Percentiles rank a stretch among this genome's conserved stretches.
phyloP scores from a whole-genome alignment of 1,284 basidiomycete genomes.

The Ceraceosorus guamensis region DNA sequence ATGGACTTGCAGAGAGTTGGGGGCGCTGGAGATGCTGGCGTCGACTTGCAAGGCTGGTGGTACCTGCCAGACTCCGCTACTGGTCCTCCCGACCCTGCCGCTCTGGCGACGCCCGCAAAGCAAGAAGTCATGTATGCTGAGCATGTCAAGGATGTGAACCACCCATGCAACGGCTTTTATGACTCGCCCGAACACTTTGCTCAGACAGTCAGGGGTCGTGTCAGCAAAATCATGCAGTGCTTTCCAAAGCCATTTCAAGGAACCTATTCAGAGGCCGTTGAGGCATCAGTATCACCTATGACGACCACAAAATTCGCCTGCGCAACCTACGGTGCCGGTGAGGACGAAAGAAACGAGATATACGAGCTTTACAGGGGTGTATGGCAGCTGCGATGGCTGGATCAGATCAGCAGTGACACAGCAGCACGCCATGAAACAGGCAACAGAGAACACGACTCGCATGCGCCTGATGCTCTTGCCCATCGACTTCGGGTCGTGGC shows the following conservation, averaged over 20 bases:
- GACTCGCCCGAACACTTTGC: not conserved
- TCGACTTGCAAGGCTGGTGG: slow-evolving; percentile 12
- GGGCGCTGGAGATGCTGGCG: slow-evolving; percentile 10
- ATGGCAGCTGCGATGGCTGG: no score
- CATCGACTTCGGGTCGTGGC: slow-evolving; percentile 4
- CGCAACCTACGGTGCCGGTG: no score
- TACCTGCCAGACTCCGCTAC: not conserved
- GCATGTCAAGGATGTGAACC: no score
- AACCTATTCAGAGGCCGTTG: no score
- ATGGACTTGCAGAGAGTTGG: slow-evolving; percentile 6
- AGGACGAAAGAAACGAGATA: no score
- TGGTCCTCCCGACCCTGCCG: not conserved
- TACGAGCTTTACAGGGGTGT: not conserved
- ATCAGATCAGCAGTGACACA: no score
- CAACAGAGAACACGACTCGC: no score
- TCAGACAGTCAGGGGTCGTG: not conserved
- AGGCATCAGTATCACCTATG: no score
- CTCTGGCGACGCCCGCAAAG: not conserved
- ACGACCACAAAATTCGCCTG: no score
- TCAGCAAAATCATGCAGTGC: no score
- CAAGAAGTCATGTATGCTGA: not conserved
- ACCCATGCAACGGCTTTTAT: not conserved
- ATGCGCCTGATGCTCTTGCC: not conserved
- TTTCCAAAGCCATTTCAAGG: no score
- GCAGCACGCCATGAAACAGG: no score